phyloP scores from a whole-genome alignment of 306 rosid species.

The Hippophae rhamnoides region DNA sequence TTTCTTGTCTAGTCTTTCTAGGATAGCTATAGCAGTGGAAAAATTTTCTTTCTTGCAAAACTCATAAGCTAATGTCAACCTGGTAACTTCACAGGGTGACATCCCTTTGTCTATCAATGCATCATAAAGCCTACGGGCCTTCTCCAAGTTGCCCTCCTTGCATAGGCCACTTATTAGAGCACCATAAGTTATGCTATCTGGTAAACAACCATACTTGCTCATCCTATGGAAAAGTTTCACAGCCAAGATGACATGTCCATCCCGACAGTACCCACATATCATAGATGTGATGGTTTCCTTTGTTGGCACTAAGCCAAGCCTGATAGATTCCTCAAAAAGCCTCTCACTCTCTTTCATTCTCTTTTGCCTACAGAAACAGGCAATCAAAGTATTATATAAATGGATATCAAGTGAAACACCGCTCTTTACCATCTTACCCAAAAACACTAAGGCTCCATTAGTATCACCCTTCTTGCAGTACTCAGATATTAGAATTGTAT shows the following conservation, averaged over 20 bases:
- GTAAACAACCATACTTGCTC: slow-evolving; percentile 58
- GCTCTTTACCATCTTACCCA: slow-evolving; percentile 67
- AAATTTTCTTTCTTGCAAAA: slow-evolving; percentile 59
- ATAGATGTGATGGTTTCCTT: slow-evolving; percentile 78
- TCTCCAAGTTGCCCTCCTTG: slow-evolving; percentile 54
- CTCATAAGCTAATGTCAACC: slow-evolving; percentile 69
- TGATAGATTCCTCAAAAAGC: slow-evolving; percentile 47
- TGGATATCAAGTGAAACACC: slow-evolving; percentile 71
- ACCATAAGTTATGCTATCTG: slow-evolving; percentile 58
- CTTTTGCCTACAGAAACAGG: slow-evolving; percentile 59
- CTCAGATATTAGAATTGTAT: slow-evolving; percentile 67
- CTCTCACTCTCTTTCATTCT: slow-evolving; percentile 54
- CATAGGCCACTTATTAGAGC: slow-evolving; percentile 86
- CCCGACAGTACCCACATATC: slow-evolving; percentile 78
- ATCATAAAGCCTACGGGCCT: slow-evolving; percentile 56
- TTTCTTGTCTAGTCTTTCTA: slow-evolving; percentile 59
- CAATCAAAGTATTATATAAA: slow-evolving; percentile 65
- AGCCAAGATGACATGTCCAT: slow-evolving; percentile 48
- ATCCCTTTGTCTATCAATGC: slow-evolving; percentile 66
- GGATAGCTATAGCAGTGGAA: slow-evolving; percentile 55
- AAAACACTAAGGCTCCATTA: slow-evolving; percentile 49
- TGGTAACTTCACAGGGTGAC: slow-evolving; percentile 80
- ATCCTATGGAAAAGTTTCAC: slow-evolving; percentile 49
- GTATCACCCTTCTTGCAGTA: slow-evolving; percentile 55
- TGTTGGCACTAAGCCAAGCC: slow-evolving; percentile 53